phyloP scores from a whole-genome alignment of 2,329 filamentous ascomycete genomes.

The Pyricularia grisea region DNA sequence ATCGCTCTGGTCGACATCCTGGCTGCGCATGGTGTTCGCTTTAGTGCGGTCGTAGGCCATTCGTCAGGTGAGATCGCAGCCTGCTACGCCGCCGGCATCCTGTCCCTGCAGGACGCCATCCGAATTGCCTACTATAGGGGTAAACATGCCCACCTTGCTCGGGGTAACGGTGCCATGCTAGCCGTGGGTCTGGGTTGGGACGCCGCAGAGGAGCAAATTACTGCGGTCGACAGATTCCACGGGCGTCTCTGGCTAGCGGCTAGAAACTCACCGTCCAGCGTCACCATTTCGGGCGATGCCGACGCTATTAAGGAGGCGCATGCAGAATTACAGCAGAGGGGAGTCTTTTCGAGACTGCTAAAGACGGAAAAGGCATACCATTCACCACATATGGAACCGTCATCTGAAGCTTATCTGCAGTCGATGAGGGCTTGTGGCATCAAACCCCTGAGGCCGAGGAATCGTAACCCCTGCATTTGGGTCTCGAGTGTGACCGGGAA shows the following conservation, averaged over 20 bases:
- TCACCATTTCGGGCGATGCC: conserved; percentile 32
- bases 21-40: conserved; percentile 17
- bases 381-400: conserved; percentile 14
- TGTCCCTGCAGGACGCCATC: conserved; percentile 13
- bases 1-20: conserved; percentile 32
- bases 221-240: neutral
- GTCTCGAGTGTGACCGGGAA: conserved; percentile 2
- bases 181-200: conserved; percentile 23
- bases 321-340: conserved; percentile 9
- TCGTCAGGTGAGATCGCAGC: conserved; percentile 34
- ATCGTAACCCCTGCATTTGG: conserved; percentile 15
- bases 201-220: neutral
- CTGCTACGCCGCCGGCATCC: conserved; percentile 27
- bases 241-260: neutral
- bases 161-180: conserved; percentile 25
- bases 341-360: conserved; percentile 11
- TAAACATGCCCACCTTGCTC: neutral
- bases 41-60: conserved; percentile 28
- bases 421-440: neutral
- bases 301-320: conserved; percentile 8
- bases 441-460: conserved; percentile 23
- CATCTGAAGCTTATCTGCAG: neutral
- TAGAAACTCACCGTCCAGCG: conserved; percentile 14
- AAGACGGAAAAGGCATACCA: conserved; percentile 17
- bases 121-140: conserved; percentile 14